Evolutionary conservation across 306 rosid species (phyloP), one percentile per base, ranked within the genome.

Genomic region (Styphnolobium japonicum): DNA sequence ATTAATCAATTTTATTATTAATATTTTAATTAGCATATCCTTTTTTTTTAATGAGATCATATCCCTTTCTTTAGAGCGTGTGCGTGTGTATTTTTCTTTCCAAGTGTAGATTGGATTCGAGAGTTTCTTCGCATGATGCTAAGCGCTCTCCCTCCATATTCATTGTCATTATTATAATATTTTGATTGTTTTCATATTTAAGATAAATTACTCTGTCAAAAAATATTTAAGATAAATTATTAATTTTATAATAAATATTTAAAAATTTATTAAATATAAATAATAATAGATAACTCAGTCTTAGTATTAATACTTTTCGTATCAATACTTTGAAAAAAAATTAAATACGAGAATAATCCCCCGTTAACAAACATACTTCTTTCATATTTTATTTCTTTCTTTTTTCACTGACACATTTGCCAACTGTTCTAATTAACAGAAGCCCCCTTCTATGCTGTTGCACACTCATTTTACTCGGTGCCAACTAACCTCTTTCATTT

Each of bases 341-440:
- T n/a, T n/a, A n/a, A n/a, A n/a, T n/a, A n/a, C n/a, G n/a, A n/a
- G n/a, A n/a, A n/a, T n/a, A n/a, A n/a, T n/a, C n/a, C n/a, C n/a
- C n/a, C n/a, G n/a, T n/a, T 81, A 78, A 73, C 86, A 67, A 82
- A 76, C 86, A 67, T 70, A n/a, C 82, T 74, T 78, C 49, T 46
- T 79, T 80, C 25, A n/a, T 27, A 51, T 5, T 43, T 53, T 73
- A 64, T 71, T 36, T 52, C 57, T 70, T n/a, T 0, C 1, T 69
- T 51, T 66, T 87, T 75, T 71, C 45, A 86, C 94, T 79, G 92
- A 86, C 97, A 88, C 91, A 88, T 64, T 76, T 88, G 97, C 92
- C 92, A 83, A 86, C 93, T 80, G 80, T 86, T 67, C 55, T 71
- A 16, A 18, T 25, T 51, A 85, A 81, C 73, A 80, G 78, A 55